Base-by-base conservation (phyloP, 768 basidiomycete species). In the Boletus vermiculosoides region DNA sequence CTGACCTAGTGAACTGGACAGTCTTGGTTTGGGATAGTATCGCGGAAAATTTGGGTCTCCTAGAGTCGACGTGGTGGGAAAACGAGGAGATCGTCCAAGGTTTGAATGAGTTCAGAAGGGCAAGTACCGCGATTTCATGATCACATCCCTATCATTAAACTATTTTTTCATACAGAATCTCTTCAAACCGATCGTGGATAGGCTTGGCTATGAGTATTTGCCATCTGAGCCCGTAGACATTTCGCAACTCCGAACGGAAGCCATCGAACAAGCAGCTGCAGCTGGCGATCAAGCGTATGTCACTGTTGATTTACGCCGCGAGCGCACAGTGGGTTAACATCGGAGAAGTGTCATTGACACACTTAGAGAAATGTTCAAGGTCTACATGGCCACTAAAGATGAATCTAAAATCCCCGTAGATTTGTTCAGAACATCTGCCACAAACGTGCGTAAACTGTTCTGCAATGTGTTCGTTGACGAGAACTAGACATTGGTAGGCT, bases 11-110 rank as follows among this genome's bases (percentile, higher is more conserved):
- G 61, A 25, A 56, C 23, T 55, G 47, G 41, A 11, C 63, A 93
- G 93, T 86, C 72, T 78, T 92, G 57, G 91, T 96, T 16, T 94
- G 90, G 92, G 77, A 82, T 48, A 83, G 83, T 54, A 84, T 95
- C 46, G 73, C 79, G 4, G 74, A 76, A 12, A 84, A 79, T 50
- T 71, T 98, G 49, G 63, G 66, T 28, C 70, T 75, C 36, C 71
- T 97, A 31, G 68, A 77, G 11, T 80, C 78, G 8, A 82, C 84
- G 3, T 97, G 93, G 90, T 97, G 92, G 89, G 94, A 96, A 71
- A 75, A 92, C 65, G 75, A 72, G 34, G 78, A 74, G 30, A 76
- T 79, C 61, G 77, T 75, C 36, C 79, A 78, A 37, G 75, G 78
- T 46, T 66, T 95, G 47, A 77, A 89, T 56, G 79, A 73, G 11